These are phyloP conservation scores for Chaetomium strumarium DNA, from an alignment of 2,329 filamentous ascomycete genomes.

Conservation along the genomic window DNA sequence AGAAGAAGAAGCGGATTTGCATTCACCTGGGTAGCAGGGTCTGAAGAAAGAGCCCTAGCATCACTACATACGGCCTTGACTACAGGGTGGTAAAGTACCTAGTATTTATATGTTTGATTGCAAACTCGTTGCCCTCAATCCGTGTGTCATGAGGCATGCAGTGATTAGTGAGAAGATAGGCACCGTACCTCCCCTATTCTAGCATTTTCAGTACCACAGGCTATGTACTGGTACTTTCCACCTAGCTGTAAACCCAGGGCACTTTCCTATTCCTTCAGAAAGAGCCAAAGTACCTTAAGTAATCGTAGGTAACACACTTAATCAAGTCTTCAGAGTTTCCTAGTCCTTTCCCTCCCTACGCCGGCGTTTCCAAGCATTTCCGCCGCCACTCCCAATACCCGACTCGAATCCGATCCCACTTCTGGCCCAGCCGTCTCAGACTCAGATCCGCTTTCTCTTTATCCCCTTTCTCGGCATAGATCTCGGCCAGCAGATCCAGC, in stretches of 20 bases:
- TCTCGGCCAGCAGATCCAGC: constrained; percentile 66
- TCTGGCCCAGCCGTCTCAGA: constrained; percentile 67
- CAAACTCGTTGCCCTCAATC: too few species aligned
- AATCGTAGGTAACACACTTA: too few species aligned
- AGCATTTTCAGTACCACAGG: too few species aligned
- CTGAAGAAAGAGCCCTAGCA: too few species aligned
- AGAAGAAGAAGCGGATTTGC: not conserved
- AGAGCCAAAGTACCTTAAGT: not conserved
- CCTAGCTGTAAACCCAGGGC: not conserved
- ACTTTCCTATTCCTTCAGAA: not conserved
- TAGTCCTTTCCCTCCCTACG: not conserved
- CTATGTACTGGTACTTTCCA: not conserved
- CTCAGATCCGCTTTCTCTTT: constrained; percentile 61
- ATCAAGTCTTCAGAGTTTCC: not conserved
- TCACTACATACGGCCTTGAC: too few species aligned
- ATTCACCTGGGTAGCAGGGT: too few species aligned
- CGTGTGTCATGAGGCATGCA: too few species aligned
- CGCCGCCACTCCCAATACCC: constrained; percentile 89
- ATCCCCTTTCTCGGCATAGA: constrained; percentile 53
- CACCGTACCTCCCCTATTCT: too few species aligned
- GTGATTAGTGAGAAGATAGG: too few species aligned
- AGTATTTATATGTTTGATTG: too few species aligned
- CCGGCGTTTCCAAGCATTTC: constrained; percentile 33
- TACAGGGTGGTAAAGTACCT: too few species aligned
- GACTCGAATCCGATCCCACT: constrained; percentile 84